A percentile compares a stretch with the other conserved stretches of the same genome.
phyloP scores from a whole-genome alignment of 306 rosid genomes.

The Malus fusca region DNA sequence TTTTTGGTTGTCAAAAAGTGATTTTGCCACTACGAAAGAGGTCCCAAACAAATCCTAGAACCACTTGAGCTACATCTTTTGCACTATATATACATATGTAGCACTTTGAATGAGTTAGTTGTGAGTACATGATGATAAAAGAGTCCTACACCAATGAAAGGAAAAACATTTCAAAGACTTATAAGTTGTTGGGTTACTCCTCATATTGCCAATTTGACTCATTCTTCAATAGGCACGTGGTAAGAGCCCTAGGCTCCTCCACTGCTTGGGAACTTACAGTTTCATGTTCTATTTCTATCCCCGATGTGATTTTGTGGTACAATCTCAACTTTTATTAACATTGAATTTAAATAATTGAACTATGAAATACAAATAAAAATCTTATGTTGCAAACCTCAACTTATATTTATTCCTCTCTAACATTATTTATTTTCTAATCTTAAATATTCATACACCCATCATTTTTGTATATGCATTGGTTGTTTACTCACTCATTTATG shows the following conservation, averaged over 20 bases:
- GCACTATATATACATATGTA: background rate
- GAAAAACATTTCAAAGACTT: no score
- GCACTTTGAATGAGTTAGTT: background rate
- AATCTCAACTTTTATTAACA: background rate
- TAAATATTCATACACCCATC: background rate
- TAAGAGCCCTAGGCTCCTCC: no score
- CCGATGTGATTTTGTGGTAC: no score
- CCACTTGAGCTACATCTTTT: background rate
- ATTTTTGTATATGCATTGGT: background rate
- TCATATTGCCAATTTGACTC: no score
- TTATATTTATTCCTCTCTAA: background rate
- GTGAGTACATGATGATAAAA: no score
- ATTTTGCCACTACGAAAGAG: background rate
- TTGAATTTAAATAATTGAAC: background rate
- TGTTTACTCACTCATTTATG: background rate
- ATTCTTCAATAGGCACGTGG: no score
- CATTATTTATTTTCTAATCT: background rate
- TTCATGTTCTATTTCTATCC: no score
- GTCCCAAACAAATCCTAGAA: background rate
- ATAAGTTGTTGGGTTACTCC: no score
- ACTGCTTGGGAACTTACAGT: no score
- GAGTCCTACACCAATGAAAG: rapidly evolving
- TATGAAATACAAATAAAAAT: background rate
- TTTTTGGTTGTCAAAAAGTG: background rate
- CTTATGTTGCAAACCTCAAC: background rate